Percentiles rank a stretch among this genome's conserved stretches.
Evolutionary conservation across 441 rosid species (phyloP).

Genomic region (Croton setiger): DNA sequence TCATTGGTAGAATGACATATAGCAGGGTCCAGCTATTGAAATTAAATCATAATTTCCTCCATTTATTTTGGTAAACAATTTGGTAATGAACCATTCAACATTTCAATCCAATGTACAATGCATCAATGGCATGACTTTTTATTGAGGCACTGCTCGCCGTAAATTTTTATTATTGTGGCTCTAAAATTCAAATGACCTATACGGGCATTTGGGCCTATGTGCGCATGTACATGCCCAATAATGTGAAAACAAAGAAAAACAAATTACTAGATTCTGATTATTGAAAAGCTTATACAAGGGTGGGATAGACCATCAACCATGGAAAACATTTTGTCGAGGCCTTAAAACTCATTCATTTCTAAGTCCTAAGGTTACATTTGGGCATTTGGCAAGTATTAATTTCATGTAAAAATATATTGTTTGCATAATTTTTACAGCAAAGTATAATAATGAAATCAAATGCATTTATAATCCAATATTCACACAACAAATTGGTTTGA

Average conservation of each 20-base stretch:
- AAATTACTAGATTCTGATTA: neutral
- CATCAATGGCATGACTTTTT: neutral
- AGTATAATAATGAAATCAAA: no score
- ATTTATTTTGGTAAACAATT: conserved; percentile 1
- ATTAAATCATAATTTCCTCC: neutral
- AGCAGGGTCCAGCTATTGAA: neutral
- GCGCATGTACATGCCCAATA: no score
- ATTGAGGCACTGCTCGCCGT: neutral
- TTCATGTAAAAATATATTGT: no score
- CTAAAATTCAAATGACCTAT: neutral
- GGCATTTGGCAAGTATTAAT: no score
- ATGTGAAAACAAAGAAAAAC: neutral
- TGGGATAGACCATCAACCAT: neutral
- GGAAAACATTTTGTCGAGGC: neutral
- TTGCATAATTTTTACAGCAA: no score
- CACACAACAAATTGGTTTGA: no score
- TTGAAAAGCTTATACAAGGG: neutral
- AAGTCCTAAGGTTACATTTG: no score
- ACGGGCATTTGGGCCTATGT: neutral
- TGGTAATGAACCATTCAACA: neutral
- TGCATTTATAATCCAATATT: no score
- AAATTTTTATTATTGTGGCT: neutral
- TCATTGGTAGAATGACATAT: neutral
- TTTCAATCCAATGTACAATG: neutral
- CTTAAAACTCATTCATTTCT: no score